Conservation (phyloP, 352 stramenopile genomes). For the Phytophthora brassicae region DNA sequence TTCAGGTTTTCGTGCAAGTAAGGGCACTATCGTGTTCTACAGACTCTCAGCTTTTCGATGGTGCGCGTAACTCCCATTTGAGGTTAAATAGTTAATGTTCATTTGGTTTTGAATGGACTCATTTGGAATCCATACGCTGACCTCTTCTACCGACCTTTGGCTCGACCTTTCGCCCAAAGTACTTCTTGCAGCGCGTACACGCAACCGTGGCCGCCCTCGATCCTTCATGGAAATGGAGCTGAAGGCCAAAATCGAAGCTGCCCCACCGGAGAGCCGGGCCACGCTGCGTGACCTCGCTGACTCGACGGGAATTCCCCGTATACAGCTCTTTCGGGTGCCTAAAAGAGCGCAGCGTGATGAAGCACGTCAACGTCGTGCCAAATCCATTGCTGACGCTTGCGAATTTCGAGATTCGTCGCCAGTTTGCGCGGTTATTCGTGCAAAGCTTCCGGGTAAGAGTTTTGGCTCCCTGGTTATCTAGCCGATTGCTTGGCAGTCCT, state of each 20-base stretch:
- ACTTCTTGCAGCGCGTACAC: not conserved
- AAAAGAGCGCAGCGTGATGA: not conserved
- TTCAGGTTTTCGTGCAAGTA: too few relatives aligned
- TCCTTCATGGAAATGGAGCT: not conserved
- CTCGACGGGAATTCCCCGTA: not conserved
- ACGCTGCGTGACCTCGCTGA: slow-evolving; percentile 1
- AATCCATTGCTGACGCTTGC: not conserved
- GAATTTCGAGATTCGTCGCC: too few relatives aligned
- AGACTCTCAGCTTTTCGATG: too few relatives aligned
- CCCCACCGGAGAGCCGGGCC: not conserved
- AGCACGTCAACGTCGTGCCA: not conserved
- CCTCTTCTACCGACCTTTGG: not conserved
- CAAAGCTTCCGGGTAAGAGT: too few relatives aligned
- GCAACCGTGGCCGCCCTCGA: not conserved
- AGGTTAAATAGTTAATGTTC: too few relatives aligned
- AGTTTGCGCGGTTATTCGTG: too few relatives aligned
- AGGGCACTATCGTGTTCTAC: too few relatives aligned
- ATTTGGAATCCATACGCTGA: not conserved
- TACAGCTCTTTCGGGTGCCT: slow-evolving; percentile 6
- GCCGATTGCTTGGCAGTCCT: too few relatives aligned
- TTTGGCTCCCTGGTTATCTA: too few relatives aligned
- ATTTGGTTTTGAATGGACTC: too few relatives aligned
- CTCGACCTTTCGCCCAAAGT: not conserved
- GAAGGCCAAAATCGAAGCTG: not conserved
- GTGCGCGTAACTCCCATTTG: too few relatives aligned